A percentile compares a stretch with the other conserved stretches of the same genome.
Evolutionary conservation across 805 yeast genomes (phyloP).

Genomic region (Ogataea saltuana): DNA sequence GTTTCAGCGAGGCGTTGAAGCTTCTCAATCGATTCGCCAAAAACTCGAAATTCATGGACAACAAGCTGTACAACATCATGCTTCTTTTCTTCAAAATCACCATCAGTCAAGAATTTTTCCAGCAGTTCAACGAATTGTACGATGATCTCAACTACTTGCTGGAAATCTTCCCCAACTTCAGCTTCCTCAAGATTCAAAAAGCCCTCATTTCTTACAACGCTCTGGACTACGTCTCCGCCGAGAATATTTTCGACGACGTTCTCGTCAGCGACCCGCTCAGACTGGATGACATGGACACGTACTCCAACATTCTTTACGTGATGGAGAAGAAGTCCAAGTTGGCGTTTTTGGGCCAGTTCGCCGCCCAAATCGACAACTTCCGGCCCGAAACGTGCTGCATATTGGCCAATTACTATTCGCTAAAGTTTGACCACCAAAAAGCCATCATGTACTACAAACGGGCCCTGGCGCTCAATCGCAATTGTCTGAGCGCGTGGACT

Average conservation of each 20-base stretch:
- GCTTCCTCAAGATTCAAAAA: constrained; percentile 74
- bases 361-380: constrained; percentile 78
- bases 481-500: constrained; percentile 92
- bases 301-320: constrained; percentile 92
- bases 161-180: constrained; percentile 66
- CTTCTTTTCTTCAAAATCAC: constrained; percentile 60
- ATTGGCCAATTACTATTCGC: constrained; percentile 88
- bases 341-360: constrained; percentile 82
- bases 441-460: constrained; percentile 91
- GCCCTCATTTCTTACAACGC: constrained; percentile 82
- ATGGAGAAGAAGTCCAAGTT: constrained; percentile 86
- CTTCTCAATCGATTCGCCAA: constrained; percentile 41
- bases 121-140: constrained; percentile 54
- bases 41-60: constrained; percentile 36
- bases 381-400: constrained; percentile 95
- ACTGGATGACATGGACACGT: constrained; percentile 87
- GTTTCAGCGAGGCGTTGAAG: constrained; percentile 58
- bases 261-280: constrained; percentile 76
- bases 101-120: constrained; percentile 76
- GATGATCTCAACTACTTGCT: constrained; percentile 51
- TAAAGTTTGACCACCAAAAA: constrained; percentile 90
- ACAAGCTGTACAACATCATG: constrained; percentile 32
- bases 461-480: constrained; percentile 78
- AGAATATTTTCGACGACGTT: constrained; percentile 72
- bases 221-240: constrained; percentile 83